These are phyloP conservation scores for Trichomonascus vanleenenianus DNA, from an alignment of 805 yeast species.

Conservation along the genomic window DNA sequence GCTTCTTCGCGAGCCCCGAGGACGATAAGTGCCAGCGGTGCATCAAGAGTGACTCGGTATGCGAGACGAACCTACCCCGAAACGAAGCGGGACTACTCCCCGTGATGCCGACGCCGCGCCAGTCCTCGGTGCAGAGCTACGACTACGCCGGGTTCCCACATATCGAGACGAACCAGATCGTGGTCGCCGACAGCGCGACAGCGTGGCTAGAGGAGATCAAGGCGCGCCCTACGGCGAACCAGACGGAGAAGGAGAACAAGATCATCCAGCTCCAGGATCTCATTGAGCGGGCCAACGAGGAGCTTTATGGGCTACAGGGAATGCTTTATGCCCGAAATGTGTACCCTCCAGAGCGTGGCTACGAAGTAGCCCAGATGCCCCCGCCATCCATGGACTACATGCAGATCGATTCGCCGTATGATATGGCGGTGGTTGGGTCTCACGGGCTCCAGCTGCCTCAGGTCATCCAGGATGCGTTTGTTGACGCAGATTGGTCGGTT, in stretches of 20 bases:
- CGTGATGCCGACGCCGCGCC: neutral
- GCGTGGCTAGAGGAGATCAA: neutral
- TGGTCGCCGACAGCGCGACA: neutral
- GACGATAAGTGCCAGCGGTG: conserved; percentile 14
- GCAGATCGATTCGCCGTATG: neutral
- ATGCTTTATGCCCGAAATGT: neutral
- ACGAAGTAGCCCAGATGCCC: neutral
- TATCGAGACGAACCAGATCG: neutral
- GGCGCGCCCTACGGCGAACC: neutral
- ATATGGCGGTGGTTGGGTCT: neutral
- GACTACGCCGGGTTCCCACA: neutral
- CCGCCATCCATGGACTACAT: neutral
- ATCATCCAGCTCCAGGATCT: neutral
- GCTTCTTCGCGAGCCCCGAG: conserved; percentile 15
- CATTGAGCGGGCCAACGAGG: too few species aligned
- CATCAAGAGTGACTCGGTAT: conserved; percentile 12
- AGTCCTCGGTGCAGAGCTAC: neutral
- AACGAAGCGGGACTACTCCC: neutral
- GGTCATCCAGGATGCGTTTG: too few species aligned
- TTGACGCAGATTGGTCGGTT: too few species aligned
- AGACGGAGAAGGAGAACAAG: neutral
- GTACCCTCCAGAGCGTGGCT: neutral
- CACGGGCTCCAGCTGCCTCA: too few species aligned
- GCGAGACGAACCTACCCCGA: conserved; percentile 3
- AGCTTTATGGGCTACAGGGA: neutral